A percentile compares a stretch with the other conserved stretches of the same genome.
phyloP scores from a whole-genome alignment of 176 grass and related monocot species.

The Eleusine coracana region DNA sequence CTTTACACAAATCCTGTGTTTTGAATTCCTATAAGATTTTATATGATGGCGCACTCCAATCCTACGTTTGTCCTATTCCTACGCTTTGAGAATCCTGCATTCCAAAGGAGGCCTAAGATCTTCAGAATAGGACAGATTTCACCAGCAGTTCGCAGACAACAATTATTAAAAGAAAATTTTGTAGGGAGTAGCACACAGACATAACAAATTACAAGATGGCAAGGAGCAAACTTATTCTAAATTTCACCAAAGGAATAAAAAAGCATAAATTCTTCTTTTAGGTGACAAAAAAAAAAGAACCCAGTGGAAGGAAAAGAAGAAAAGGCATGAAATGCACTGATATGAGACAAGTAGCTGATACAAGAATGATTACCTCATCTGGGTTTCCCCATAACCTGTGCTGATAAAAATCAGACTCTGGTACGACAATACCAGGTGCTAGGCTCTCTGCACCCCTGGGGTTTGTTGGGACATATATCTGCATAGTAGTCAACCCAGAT shows the following conservation, averaged over 20 bases:
- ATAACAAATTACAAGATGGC: background rate
- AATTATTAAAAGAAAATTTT: background rate
- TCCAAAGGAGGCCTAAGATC: too few relatives aligned
- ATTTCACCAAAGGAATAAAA: conserved; percentile 1
- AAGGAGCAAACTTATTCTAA: conserved; percentile 2
- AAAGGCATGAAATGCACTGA: conserved; percentile 17
- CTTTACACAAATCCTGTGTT: too few relatives aligned
- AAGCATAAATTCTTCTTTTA: background rate
- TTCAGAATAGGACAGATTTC: conserved; percentile 7
- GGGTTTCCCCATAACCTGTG: conserved; percentile 75
- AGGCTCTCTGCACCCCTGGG: conserved; percentile 71
- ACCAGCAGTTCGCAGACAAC: background rate
- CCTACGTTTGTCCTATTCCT: too few relatives aligned
- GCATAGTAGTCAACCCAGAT: background rate
- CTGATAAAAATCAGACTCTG: conserved; percentile 71
- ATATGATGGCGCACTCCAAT: too few relatives aligned
- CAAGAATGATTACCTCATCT: conserved; percentile 57
- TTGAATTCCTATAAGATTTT: too few relatives aligned
- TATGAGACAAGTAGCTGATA: background rate
- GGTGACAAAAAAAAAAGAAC: background rate
- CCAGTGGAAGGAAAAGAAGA: conserved; percentile 1
- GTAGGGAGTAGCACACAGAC: background rate
- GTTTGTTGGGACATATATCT: conserved; percentile 73
- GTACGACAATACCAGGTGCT: conserved; percentile 61
- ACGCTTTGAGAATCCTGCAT: too few relatives aligned